These are phyloP conservation scores for Microsporum canis DNA, from an alignment of 2,329 filamentous ascomycete genomes.

Conservation along the genomic window DNA sequence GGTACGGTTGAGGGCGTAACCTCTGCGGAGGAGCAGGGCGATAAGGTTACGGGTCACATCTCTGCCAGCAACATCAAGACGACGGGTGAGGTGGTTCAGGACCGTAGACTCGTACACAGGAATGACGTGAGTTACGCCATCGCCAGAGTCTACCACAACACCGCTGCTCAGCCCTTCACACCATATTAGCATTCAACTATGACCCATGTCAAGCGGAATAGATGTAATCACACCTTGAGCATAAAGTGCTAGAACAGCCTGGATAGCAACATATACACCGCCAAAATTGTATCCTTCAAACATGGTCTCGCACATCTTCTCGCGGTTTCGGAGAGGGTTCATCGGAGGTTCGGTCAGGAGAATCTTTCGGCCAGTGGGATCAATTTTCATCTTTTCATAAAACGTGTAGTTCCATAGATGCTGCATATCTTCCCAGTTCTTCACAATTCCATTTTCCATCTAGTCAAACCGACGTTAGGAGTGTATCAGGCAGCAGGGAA, in stretches of 20 bases:
- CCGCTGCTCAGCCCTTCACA: slow-evolving; percentile 67
- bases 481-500: not conserved
- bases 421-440: slow-evolving; percentile 99
- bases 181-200: not conserved
- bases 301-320: slow-evolving; percentile 99
- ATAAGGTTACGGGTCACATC: slow-evolving; percentile 99
- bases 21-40: slow-evolving; percentile 79
- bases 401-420: slow-evolving; percentile 99
- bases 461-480: slow-evolving; percentile 24
- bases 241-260: slow-evolving; percentile 90
- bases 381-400: slow-evolving; percentile 88
- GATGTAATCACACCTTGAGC: slow-evolving; percentile 60
- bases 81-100: slow-evolving; percentile 87
- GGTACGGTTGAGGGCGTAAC: slow-evolving; percentile 93
- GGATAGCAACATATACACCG: slow-evolving; percentile 94
- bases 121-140: slow-evolving; percentile 96
- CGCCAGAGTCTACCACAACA: slow-evolving; percentile 97
- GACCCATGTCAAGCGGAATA: not conserved
- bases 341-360: slow-evolving; percentile 93
- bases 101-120: slow-evolving; percentile 98
- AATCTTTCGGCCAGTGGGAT: slow-evolving; percentile 88
- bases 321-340: slow-evolving; percentile 93
- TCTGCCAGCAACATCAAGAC: slow-evolving; percentile 88
- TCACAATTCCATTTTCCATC: slow-evolving; percentile 99
- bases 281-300: slow-evolving; percentile 95